Conservation (phyloP, 208 protist species). For the Trypanosoma melophagium region DNA sequence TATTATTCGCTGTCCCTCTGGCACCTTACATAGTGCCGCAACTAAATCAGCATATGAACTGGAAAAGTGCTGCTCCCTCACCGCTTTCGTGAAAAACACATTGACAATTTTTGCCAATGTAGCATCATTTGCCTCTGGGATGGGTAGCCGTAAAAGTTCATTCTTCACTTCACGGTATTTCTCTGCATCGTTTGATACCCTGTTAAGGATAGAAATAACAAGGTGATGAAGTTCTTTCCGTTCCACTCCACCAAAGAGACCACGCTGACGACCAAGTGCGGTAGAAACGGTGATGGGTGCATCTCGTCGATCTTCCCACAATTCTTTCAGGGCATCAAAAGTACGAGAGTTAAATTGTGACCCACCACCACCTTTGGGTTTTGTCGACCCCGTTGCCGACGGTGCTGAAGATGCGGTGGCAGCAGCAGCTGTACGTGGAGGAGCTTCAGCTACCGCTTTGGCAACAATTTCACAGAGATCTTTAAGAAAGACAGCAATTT, state of each 20-base stretch:
- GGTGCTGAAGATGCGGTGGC: conserved; percentile 16
- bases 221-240: conserved; percentile 75
- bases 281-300: conserved; percentile 60
- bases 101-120: conserved; percentile 70
- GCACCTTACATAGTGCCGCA: conserved; percentile 57
- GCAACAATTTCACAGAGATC: conserved; percentile 9
- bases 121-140: conserved; percentile 71
- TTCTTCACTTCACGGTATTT: conserved; percentile 86
- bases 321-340: conserved; percentile 49
- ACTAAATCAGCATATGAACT: conserved; percentile 76
- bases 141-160: conserved; percentile 79
- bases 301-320: conserved; percentile 71
- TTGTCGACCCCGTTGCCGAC: conserved; percentile 1
- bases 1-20: conserved; percentile 51
- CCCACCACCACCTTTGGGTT: background rate
- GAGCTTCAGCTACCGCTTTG: background rate
- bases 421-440: background rate
- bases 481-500: conserved; percentile 36
- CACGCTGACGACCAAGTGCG: conserved; percentile 44
- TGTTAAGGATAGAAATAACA: conserved; percentile 83
- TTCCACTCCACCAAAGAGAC: conserved; percentile 73
- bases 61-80: conserved; percentile 75
- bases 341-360: conserved; percentile 24
- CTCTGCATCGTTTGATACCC: conserved; percentile 69
- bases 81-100: conserved; percentile 81